Conservation (phyloP, 345 rosid species). For the Atalantia buxifolia region DNA sequence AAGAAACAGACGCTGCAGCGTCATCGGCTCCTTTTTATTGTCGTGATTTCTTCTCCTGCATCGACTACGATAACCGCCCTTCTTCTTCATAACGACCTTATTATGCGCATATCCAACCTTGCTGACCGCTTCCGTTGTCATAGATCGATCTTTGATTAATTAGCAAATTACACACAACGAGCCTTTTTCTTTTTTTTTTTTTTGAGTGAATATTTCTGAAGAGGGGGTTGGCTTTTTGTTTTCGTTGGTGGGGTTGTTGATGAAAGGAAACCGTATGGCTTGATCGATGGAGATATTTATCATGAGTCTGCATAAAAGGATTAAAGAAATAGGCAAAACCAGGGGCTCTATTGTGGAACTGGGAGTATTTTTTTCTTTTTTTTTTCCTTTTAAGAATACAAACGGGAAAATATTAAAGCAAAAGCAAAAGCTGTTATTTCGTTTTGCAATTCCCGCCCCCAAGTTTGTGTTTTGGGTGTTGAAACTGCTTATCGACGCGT, state of each 20-base stretch:
- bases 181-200: too few relatives aligned
- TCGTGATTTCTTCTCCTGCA: slow-evolving; percentile 7
- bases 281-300: too few relatives aligned
- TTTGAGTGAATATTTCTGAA: too few relatives aligned
- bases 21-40: slow-evolving; percentile 7
- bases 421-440: slow-evolving; percentile 1
- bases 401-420: neutral
- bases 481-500: slow-evolving; percentile 24
- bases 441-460: slow-evolving; percentile 37
- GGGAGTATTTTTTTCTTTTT: neutral
- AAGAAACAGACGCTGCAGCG: slow-evolving; percentile 46
- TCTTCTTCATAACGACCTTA: neutral
- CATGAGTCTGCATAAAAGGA: too few relatives aligned
- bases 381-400: too few relatives aligned
- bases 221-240: too few relatives aligned
- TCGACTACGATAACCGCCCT: neutral
- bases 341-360: slow-evolving; percentile 38
- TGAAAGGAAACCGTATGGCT: neutral
- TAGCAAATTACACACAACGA: too few relatives aligned
- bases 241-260: neutral
- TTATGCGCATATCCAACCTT: too few relatives aligned
- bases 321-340: slow-evolving; percentile 38
- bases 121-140: too few relatives aligned
- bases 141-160: too few relatives aligned
- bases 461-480: slow-evolving; percentile 34